Base-by-base conservation (phyloP, 2,329 filamentous ascomycete species). In the Colletotrichum sp. region DNA sequence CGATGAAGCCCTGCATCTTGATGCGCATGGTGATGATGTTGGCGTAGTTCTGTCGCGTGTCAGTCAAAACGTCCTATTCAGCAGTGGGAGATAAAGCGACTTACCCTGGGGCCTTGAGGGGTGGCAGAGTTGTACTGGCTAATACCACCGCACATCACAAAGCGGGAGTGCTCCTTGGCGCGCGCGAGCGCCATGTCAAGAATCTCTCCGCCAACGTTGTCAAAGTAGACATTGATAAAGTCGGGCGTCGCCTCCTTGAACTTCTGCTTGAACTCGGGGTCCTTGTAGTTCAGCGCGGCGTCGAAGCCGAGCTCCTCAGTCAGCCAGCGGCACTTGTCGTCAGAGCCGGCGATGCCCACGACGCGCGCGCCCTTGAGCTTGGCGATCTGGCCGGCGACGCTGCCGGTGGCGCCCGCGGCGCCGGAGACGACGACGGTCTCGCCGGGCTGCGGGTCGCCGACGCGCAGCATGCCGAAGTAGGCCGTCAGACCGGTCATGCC, bases 361-460 rank as follows among this genome's bases (percentile, higher is more conserved):
- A 95, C 91, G 4, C 88, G 79, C 64, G 85, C 85, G 15, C 93
- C 94, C 83, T 92, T 92, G 69, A 95, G 85, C 87, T 95, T 95
- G 21, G 94, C 93, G 79, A 96, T 95, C 85, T 96, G 95, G 1
- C 93, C 94, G 0, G 92, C 94, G 2, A 96, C 91, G 80, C 90
- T 93, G 2, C 95, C 95, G 0, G 95, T 96, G 0, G 94, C 95
- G 3, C 95, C 95, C 0, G 95, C 95, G 3, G 95, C 95, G 8
- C 94, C 94, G 10, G 92, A 94, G 0, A 96, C 93, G 9, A 96
- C 93, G 2, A 96, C 94, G 6, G 93, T 92, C 78, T 96, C 93
- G 6, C 94, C 94, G 4, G 89, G 83, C 83, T 93, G 92, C 55
- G 93, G 91, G 71, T 93, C 86, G 4, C 91, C 94, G 62, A 96